These are phyloP conservation scores for Aspergillus pseudoglaucus DNA, from an alignment of 2,329 filamentous ascomycete species.

Conservation along the genomic window DNA sequence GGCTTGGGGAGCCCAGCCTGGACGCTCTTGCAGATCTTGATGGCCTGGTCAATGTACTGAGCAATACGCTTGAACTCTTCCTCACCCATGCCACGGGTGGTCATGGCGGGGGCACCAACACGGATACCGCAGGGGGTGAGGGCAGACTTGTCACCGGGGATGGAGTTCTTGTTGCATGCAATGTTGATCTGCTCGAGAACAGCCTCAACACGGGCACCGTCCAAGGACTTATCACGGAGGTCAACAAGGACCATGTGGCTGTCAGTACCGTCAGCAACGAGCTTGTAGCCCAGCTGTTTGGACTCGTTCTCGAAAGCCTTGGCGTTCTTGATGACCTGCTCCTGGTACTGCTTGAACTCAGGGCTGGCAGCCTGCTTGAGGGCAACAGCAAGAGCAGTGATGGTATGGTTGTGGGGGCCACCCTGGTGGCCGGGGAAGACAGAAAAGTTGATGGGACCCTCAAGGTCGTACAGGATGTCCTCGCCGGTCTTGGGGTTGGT, in stretches of 20 bases:
- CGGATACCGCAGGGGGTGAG: constrained; percentile 91
- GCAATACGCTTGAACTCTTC: constrained; percentile 89
- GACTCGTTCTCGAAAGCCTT: constrained; percentile 77
- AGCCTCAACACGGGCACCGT: constrained; percentile 87
- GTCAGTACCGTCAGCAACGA: constrained; percentile 92
- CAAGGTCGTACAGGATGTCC: constrained; percentile 82
- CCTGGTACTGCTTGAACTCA: constrained; percentile 90
- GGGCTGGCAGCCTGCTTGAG: constrained; percentile 85
- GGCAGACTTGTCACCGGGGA: constrained; percentile 94
- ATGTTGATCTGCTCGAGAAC: constrained; percentile 98
- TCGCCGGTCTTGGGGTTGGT: constrained; percentile 79
- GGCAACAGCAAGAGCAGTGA: constrained; percentile 88
- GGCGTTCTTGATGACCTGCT: constrained; percentile 82
- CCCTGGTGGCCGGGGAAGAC: constrained; percentile 98
- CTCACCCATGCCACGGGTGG: constrained; percentile 84
- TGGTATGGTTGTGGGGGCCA: constrained; percentile 98
- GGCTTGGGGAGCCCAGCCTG: constrained; percentile 84
- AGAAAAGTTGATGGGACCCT: constrained; percentile 87
- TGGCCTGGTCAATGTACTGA: constrained; percentile 77
- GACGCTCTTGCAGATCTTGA: constrained; percentile 85
- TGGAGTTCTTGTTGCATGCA: constrained; percentile 99
- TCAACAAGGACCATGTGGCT: constrained; percentile 94
- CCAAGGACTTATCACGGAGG: constrained; percentile 79
- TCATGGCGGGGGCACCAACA: constrained; percentile 97
- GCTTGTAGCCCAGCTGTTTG: constrained; percentile 65